Percentiles rank a stretch among this genome's conserved stretches.
Evolutionary conservation across 345 rosid species (phyloP).

Genomic region (Citrus reticulata): DNA sequence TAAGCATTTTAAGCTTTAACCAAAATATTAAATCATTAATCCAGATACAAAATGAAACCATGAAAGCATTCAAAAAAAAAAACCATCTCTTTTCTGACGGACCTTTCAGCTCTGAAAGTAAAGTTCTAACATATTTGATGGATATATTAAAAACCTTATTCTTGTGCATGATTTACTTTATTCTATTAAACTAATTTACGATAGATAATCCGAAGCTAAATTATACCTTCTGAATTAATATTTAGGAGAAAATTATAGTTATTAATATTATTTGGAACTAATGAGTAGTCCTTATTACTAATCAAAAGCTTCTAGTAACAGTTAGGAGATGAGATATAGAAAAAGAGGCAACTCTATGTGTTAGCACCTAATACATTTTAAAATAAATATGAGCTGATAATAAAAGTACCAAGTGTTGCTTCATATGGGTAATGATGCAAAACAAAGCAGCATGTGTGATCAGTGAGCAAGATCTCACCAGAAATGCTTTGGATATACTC

Average conservation of each 20-base stretch:
- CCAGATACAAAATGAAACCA: fast-evolving
- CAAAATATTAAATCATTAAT: neutral
- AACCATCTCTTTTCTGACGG: no score
- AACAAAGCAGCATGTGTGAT: conserved; percentile 16
- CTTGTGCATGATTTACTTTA: no score
- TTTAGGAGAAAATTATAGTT: no score
- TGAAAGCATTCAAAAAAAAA: no score
- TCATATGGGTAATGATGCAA: conserved; percentile 12
- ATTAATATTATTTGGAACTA: no score
- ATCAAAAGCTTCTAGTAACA: neutral
- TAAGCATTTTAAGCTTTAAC: conserved; percentile 25
- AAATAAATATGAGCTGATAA: neutral
- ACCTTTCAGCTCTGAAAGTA: no score
- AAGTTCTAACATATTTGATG: no score
- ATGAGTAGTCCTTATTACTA: no score
- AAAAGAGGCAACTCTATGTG: neutral
- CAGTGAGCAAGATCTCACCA: conserved; percentile 21
- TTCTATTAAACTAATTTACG: no score
- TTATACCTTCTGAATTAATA: no score
- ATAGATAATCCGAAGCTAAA: no score
- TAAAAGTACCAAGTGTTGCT: conserved; percentile 27
- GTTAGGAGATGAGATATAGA: neutral
- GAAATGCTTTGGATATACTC: conserved; percentile 31
- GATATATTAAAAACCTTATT: no score
- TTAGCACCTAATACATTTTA: neutral